Conservation (phyloP, 1,284 basidiomycete species). For the Pyrrhoderma lamaoense region DNA sequence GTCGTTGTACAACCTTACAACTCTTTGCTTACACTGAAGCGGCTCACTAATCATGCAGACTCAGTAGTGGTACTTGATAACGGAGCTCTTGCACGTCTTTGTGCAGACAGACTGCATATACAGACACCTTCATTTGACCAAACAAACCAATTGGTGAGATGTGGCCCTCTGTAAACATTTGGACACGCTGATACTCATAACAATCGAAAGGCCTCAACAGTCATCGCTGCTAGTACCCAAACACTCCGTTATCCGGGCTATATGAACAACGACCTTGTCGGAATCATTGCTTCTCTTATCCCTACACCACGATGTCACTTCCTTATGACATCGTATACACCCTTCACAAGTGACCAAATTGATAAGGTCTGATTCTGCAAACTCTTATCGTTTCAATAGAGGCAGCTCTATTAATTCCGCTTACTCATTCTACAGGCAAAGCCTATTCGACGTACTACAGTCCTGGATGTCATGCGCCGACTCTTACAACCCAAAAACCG, state of each 20-base stretch:
- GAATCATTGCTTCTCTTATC: slow-evolving; percentile 94
- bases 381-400: not conserved
- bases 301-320: slow-evolving; percentile 99
- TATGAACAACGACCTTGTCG: slow-evolving; percentile 99
- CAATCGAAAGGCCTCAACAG: slow-evolving; percentile 71
- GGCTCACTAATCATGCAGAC: slow-evolving; percentile 94
- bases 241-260: slow-evolving; percentile 97
- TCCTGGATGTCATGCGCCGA: slow-evolving; percentile 97
- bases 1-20: slow-evolving; percentile 99
- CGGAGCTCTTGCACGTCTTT: slow-evolving; percentile 86
- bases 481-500: slow-evolving; percentile 97
- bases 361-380: slow-evolving; percentile 60
- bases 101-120: slow-evolving; percentile 84
- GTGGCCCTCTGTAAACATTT: slow-evolving; percentile 18
- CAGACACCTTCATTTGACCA: slow-evolving; percentile 92
- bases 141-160: slow-evolving; percentile 81
- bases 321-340: slow-evolving; percentile 99
- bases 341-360: slow-evolving; percentile 94
- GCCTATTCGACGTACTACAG: slow-evolving; percentile 86
- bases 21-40: slow-evolving; percentile 88
- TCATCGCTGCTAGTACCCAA: slow-evolving; percentile 95
- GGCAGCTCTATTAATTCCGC: not conserved
- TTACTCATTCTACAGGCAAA: slow-evolving; percentile 51
- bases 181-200: slow-evolving; percentile 1
- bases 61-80: slow-evolving; percentile 98